Base-by-base conservation (phyloP, 2,329 filamentous ascomycete species). In the Pseudogymnoascus sp. region DNA sequence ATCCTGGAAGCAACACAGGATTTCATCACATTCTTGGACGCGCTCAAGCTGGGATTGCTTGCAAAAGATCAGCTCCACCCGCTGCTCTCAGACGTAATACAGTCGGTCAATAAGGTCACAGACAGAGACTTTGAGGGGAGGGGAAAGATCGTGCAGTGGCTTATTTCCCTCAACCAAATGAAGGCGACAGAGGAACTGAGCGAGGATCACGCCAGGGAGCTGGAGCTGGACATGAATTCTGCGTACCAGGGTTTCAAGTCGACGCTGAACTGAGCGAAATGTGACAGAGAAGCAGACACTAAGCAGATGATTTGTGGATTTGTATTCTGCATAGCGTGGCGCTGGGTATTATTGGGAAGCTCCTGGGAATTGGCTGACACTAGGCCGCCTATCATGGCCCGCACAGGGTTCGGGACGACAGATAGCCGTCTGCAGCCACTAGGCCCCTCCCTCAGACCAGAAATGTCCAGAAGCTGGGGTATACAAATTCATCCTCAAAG, bases 391-490 rank as follows among this genome's bases (percentile, higher is more conserved):
- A 50, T 50, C 43, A 50, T 50, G 43, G 43, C 43, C 43, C 43
- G 43, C 43, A 50, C 22, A 50, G 43, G 43, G 43, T 25, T 15
- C 43, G 25, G 43, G 43, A 50, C 22, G 18, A 25, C 30, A 30
- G 14, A 50, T 50, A 50, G 43, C 43, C 43, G 43, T 50, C 25
- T 22, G 43, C 25, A 50, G 43, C 25, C 22, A 28, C 43, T 50
- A 50, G 43, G 43, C 14, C 41, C 14, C n/a, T 18, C 43, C 43
- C 7, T 50, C 43, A 50, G 43, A 97, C 87, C 68, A 99, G 77
- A 74, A 97, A 97, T 0, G 93, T 97, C 92, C 93, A 97, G 75
- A 95, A 97, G 74, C 92, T 97, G 47, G 94, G 94, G 76, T 96
- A 97, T 64, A 97, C 92, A 76, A 97, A 94, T 74, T 99, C 94